Base-by-base conservation (phyloP, 495 filamentous ascomycete species). In the Sordaria brevicollis region DNA sequence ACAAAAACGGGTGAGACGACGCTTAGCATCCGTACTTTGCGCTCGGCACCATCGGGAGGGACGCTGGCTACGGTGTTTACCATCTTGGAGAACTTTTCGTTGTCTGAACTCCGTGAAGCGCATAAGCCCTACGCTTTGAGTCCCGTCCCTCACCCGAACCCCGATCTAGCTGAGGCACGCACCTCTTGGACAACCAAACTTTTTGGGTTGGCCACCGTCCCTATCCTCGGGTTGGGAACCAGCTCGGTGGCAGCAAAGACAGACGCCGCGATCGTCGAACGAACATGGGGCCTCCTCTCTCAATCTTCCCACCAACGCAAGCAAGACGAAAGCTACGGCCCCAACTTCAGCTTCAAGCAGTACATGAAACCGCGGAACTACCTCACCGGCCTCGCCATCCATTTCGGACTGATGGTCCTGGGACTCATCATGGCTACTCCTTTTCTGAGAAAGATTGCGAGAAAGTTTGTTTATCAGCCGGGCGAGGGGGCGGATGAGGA, bases 211-310 rank as follows among this genome's bases (percentile, higher is more conserved):
- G 81, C 86, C 57, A 78, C 79, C 3, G 78, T 92, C 35, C 89
- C 86, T 5, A 86, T 88, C 38, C 84, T 96, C 15, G 92, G 92
- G 1, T 85, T 87, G 1, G 79, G 93, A 8, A 88, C 90, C 19
- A 89, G 85, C 11, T 90, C 85, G 21, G 75, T 90, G 3, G 84
- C 84, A 15, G 84, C 77, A 15, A 75, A 82, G 4, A 85, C 88
- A 0, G 91, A 97, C 72, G 79, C 84, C 7, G 85, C 88, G 29
- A 86, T 90, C 54, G 89, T 95, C 8, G 86, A 94, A 68, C 89
- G 93, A 67, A 88, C 86, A 41, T 95, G 93, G 89, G 91, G 90
- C 4, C 76, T 97, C 4, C 83, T 93, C 68, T 83, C 87, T 13
- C 84, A 5, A 80, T 80, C n/a, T n/a, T n/a, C n/a, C n/a, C 74